Evolutionary conservation across 805 yeast species (phyloP), one percentile per base, ranked within the genome.

Genomic region (Kregervanrija pseudodelftensis): DNA sequence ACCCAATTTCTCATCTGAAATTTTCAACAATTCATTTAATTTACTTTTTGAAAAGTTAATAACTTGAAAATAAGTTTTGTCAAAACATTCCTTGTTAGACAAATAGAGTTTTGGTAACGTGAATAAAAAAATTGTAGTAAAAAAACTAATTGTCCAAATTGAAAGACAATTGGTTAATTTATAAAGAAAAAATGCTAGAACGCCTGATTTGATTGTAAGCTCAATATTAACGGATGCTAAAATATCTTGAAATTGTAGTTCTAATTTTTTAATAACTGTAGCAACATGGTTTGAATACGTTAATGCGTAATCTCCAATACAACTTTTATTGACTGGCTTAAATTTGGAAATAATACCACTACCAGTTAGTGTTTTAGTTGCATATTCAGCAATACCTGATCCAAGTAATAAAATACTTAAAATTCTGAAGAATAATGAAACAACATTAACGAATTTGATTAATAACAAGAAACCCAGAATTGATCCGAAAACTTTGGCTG

Each of bases 261-360:
- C 91, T 41, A 71, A 60, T 33, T 65, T 64, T 50, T 77, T 78
- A 45, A 72, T 61, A 66, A 60, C 61, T 8, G 54, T 53, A 33
- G 60, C 66, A 50, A 65, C 61, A 53, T 74, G 70, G n/a, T 58
- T 48, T 15, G 64, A 57, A 42, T 58, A 56, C 28, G 48, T 42
- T 14, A 57, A 63, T 14, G 62, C 60, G 39, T 48, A 50, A 30
- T 58, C 51, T 40, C 65, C 59, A 30, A 57, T 42, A 46, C 55
- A 58, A 5, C 70, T 55, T 46, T 59, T 57, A 39, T 65, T 59
- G n/a, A 76, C 68, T 44, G 93, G 88, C 63, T 76, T 81, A 72
- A 84, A 80, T 56, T 80, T 77, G 49, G 89, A 76, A 49, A 91
- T 82, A 50, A 90, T 73, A 14, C 97, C 96, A 59, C 73, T 70